Conservation (phyloP, 306 rosid species). For the Benincasa hispida region DNA sequence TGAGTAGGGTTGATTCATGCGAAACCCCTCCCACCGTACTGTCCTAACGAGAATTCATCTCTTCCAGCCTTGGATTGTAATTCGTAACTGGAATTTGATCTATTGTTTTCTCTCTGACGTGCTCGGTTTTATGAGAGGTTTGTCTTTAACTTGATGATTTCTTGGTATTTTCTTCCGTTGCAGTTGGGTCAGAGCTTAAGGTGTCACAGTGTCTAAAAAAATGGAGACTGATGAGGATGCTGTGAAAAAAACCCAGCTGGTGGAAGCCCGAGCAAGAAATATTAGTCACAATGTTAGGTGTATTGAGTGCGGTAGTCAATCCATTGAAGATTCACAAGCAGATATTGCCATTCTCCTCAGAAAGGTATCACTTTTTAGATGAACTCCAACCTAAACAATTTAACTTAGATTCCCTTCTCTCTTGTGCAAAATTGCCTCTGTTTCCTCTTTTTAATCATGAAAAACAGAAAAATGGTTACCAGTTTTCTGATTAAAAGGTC, state of each 20-base stretch:
- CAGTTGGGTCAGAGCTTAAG: background rate
- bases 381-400: background rate
- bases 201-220: background rate
- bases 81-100: background rate
- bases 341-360: conserved; percentile 93
- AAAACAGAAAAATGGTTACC: background rate
- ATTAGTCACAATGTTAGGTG: conserved; percentile 93
- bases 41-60: no score
- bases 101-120: background rate
- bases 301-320: conserved; percentile 95
- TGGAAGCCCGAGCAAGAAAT: conserved; percentile 75
- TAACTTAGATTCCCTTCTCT: conserved; percentile 1
- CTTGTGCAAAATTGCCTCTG: background rate
- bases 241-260: conserved; percentile 37
- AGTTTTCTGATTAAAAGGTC: no score
- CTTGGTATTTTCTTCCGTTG: background rate
- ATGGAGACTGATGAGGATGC: conserved; percentile 65
- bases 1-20: no score
- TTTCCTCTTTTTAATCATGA: background rate
- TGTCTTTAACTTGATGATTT: background rate
- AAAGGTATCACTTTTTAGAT: conserved; percentile 32
- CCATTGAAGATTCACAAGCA: conserved; percentile 86
- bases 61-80: no score
- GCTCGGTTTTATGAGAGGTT: background rate
- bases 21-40: no score